A percentile compares a stretch with the other conserved stretches of the same genome.
phyloP scores from a whole-genome alignment of 768 basidiomycete species.

The Lentinula edodes region DNA sequence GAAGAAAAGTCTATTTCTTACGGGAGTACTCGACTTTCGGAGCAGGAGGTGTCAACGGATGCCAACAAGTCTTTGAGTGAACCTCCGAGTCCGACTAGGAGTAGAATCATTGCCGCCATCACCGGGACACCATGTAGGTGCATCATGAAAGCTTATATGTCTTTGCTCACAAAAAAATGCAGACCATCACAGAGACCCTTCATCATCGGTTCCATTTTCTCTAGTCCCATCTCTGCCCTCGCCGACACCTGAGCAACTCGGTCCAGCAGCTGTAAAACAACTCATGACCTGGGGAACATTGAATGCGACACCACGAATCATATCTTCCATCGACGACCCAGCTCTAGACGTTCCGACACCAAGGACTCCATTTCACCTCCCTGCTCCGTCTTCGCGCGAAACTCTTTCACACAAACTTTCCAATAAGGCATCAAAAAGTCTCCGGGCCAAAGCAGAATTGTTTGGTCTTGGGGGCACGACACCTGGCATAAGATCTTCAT shows the following conservation, averaged over 20 bases:
- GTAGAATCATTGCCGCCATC: constrained; percentile 89
- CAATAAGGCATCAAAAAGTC: constrained; percentile 71
- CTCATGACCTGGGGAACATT: constrained; percentile 98
- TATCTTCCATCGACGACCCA: constrained; percentile 58
- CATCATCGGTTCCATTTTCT: constrained; percentile 45
- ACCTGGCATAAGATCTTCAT: constrained; percentile 22
- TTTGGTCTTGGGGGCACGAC: constrained; percentile 37
- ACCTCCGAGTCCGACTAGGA: constrained; percentile 87
- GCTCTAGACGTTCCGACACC: constrained; percentile 35
- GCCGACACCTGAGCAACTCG: constrained; percentile 77
- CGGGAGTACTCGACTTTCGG: constrained; percentile 73
- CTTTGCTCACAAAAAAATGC: background rate
- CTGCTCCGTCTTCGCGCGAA: constrained; percentile 76
- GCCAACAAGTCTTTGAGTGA: constrained; percentile 40
- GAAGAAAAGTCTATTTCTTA: constrained; percentile 69
- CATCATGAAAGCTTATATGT: background rate
- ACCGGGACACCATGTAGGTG: constrained; percentile 83
- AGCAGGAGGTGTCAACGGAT: constrained; percentile 52
- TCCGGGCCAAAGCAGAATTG: constrained; percentile 72
- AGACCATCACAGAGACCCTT: constrained; percentile 64
- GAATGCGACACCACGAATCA: constrained; percentile 84
- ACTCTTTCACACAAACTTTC: constrained; percentile 77
- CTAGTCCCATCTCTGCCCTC: constrained; percentile 86
- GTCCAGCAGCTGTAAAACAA: constrained; percentile 79
- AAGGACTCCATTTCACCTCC: constrained; percentile 72